Conservation (phyloP, 257 asterid species). For the Lycium barbarum region DNA sequence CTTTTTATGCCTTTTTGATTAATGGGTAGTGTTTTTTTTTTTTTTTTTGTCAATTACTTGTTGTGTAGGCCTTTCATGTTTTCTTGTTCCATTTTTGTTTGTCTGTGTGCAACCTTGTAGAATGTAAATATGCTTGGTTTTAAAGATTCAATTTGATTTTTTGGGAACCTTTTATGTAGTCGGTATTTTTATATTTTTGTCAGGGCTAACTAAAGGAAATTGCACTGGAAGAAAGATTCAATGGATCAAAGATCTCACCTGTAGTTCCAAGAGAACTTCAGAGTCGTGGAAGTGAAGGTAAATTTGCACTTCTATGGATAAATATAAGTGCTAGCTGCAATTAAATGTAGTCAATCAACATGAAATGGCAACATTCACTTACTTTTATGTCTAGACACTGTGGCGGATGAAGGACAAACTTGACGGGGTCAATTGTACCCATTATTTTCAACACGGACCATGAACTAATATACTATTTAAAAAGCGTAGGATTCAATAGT, state of each 20-base stretch:
- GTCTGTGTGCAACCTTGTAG: too few relatives aligned
- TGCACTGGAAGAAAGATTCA: slow-evolving; percentile 35
- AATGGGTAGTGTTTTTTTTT: too few relatives aligned
- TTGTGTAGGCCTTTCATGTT: too few relatives aligned
- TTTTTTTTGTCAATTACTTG: too few relatives aligned
- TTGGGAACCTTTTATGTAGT: not conserved
- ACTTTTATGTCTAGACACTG: not conserved
- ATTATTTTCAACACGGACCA: not conserved
- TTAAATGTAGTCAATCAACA: not conserved
- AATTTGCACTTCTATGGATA: not conserved
- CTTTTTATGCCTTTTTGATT: too few relatives aligned
- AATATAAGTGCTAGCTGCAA: not conserved
- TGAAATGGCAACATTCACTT: not conserved
- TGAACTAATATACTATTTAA: not conserved
- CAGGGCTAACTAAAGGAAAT: slow-evolving; percentile 30
- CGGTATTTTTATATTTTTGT: not conserved
- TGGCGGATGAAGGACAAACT: not conserved
- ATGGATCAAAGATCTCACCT: slow-evolving; percentile 38
- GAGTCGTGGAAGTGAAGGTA: slow-evolving; percentile 44
- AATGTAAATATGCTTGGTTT: too few relatives aligned
- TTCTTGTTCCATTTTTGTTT: too few relatives aligned
- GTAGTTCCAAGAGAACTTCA: slow-evolving; percentile 34
- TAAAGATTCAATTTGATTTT: too few relatives aligned
- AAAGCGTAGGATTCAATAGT: not conserved
- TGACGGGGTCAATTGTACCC: not conserved